Evolutionary conservation across 179 eudicot genomes (phyloP), one percentile per base, ranked within the genome.

Genomic region (Drosera spatulata): DNA sequence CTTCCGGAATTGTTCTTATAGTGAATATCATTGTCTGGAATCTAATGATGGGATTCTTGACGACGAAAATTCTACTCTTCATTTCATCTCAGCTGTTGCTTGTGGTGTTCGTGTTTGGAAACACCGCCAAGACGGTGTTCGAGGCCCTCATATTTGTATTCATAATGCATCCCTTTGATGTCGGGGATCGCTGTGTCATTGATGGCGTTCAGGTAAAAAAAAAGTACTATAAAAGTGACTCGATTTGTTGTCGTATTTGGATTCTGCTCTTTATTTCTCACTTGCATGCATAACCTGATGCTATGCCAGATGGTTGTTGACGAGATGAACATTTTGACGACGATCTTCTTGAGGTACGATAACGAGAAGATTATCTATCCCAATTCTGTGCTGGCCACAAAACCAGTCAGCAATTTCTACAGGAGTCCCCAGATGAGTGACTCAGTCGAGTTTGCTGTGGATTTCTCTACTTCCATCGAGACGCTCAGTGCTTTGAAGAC

Each of bases 341-440:
- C 95, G 1, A 82, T 82, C 6, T 86, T 86, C 61, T 66, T 84
- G 37, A 62, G 95, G 71, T 84, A 84, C 53, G 95, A 86, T 61
- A 86, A 69, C 65, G 84, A 86, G 75, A 84, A 84, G 66, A 80
- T 82, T 37, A 80, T 77, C 65, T 86, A 86, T 61, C 95, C 95
- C 0, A 84, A 86, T 41, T 64, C 87, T 0, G 75, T 70, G 57
- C 72, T 86, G 14, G 63, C 78, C 39, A 82, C 72, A 10, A 86
- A 80, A 60, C 91, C 95, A 3, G 84, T 86, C 39, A 84, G 87
- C 59, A 86, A 86, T 58, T 84, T 84, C 73, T 73, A 75, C 54
- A 59, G 91, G 66, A 86, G 95, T 69, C 91, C 91, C 0, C 87
- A 84, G 50, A 84, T 86, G 95, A 63, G 81, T 13, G 91, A 86